Conservation (phyloP, 1,139 yeast species). For the Yamadazyma blattariae region DNA sequence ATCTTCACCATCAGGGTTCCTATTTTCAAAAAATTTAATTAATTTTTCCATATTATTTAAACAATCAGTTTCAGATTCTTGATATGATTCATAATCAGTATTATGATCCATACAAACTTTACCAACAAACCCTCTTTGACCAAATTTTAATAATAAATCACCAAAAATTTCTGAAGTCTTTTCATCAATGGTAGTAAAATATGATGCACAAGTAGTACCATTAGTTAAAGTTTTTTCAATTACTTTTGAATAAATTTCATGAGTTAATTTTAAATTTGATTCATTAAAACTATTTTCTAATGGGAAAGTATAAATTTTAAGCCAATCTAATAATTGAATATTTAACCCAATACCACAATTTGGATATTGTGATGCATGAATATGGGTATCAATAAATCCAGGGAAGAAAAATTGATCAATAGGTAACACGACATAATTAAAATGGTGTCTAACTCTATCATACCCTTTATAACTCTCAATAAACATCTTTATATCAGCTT, state of each 20-base stretch:
- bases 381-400: constrained; percentile 93
- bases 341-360: constrained; percentile 88
- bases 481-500: constrained; percentile 9
- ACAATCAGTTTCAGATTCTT: constrained; percentile 61
- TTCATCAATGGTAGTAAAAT: constrained; percentile 84
- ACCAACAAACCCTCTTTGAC: constrained; percentile 90
- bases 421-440: constrained; percentile 29
- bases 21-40: constrained; percentile 49
- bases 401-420: constrained; percentile 67
- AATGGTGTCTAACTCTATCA: constrained; percentile 9
- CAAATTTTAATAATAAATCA: constrained; percentile 58
- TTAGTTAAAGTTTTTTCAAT: constrained; percentile 62
- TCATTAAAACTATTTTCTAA: constrained; percentile 54
- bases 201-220: constrained; percentile 93
- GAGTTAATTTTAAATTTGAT: constrained; percentile 51
- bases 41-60: constrained; percentile 56
- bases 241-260: constrained; percentile 59
- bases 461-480: constrained; percentile 8
- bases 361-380: constrained; percentile 97
- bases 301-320: constrained; percentile 83
- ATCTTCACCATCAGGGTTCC: constrained; percentile 49
- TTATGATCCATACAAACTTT: constrained; percentile 84
- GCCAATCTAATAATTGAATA: constrained; percentile 85
- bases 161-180: constrained; percentile 76
- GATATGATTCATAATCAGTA: constrained; percentile 65